Evolutionary conservation across 768 basidiomycete genomes (phyloP), one percentile per base, ranked within the genome.

Genomic region (Lyophyllum atratum): DNA sequence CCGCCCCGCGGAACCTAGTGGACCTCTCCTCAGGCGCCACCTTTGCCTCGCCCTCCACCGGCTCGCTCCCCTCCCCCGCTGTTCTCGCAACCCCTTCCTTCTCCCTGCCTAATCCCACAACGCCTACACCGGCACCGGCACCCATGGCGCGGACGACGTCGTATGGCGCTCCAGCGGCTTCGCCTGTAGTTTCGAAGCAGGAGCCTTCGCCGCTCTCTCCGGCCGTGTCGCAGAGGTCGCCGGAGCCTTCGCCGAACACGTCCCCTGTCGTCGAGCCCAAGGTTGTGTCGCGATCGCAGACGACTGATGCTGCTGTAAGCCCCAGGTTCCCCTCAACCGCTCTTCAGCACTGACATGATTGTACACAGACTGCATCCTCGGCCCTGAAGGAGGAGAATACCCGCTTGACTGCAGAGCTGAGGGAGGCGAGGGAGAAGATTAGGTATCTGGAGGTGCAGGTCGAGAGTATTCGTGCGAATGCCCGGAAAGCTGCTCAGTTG

Each of bases 371-470:
- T 1, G 46, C 62, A 25, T 46, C 49, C 50, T 49, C 64, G 21
- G 64, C 52, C 40, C 54, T 81, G 48, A 78, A 76, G 56, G 71
- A 73, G 24, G 90, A 94, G 67, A 92, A 91, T 61, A 76, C 77
- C 0, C 79, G 76, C 2, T 77, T 95, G 52, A 80, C 70, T 12
- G 69, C 70, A 2, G 90, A 93, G 64, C 80, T 95, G 44, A 82
- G 92, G 26, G 92, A 93, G 24, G 88, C 91, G 31, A 80, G 89
- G 37, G 85, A 87, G 71, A 85, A 89, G 75, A 93, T 95, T 52
- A 79, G 94, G 56, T 87, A 87, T 64, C 72, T 95, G 49, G 93
- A 95, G 74, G 68, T 94, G 56, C 89, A 92, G 73, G 84, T 93
- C 19, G 92, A 94, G 74, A 77, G 79, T 14, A 70, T 91, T 61